Percentiles rank a stretch among this genome's conserved stretches.
These are phyloP conservation scores for Russula dissimulans DNA, from an alignment of 768 basidiomycete species.

Conservation along the genomic window DNA sequence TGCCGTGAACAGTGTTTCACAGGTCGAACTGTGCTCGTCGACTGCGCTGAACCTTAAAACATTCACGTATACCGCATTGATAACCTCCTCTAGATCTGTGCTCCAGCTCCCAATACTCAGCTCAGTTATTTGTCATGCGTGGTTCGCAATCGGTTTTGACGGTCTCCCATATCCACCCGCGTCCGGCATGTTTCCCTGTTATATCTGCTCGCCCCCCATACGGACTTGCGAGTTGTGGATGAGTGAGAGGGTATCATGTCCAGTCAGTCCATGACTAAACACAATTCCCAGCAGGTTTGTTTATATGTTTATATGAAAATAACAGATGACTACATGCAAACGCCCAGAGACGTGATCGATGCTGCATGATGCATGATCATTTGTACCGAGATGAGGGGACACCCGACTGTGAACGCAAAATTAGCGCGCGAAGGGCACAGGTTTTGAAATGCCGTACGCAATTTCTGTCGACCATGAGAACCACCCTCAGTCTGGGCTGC, in stretches of 20 bases:
- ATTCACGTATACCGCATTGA: conserved; percentile 29
- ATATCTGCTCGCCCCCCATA: conserved; percentile 52
- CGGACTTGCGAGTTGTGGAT: conserved; percentile 38
- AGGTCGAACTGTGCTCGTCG: not conserved
- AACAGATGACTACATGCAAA: not conserved
- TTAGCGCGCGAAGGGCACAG: not conserved
- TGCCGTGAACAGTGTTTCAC: conserved; percentile 34
- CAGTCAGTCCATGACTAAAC: no score
- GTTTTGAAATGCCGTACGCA: not conserved
- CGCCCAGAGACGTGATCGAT: no score
- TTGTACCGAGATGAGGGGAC: not conserved
- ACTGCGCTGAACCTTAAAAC: conserved; percentile 24
- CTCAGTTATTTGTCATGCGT: conserved; percentile 49
- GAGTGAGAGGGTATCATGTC: conserved; percentile 26
- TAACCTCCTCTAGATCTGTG: no score
- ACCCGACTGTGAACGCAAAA: not conserved
- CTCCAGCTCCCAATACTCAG: no score
- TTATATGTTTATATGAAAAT: no score
- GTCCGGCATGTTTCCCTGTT: conserved; percentile 44
- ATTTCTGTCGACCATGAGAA: not conserved
- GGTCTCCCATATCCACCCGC: conserved; percentile 36
- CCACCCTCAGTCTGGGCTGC: not conserved
- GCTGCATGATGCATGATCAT: no score
- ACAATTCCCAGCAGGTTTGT: no score
- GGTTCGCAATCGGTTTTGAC: conserved; percentile 41